Evolutionary conservation across 345 rosid genomes (phyloP), one percentile per base, ranked within the genome.

Genomic region (Bretschneidera sinensis): DNA sequence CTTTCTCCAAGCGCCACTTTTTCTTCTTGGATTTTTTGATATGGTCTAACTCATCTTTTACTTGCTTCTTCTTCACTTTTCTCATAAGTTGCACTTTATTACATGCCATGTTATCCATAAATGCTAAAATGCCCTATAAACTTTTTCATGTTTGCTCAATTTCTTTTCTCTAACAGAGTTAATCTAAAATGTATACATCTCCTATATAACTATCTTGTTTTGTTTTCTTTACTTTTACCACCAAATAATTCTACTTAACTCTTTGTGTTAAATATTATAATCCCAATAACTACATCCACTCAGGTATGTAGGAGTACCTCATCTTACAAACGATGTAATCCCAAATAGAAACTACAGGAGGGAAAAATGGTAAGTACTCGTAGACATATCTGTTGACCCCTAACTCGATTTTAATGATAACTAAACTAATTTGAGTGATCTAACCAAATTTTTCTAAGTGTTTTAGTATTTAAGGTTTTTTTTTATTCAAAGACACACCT

Each of bases 301-400:
- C 97, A 19, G 99, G 97, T 79, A 90, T 82, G 87, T 67, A 85
- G 70, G 99, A 90, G 59, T 94, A 94, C 84, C 96, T 90, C 97
- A 90, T 94, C 57, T 83, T 88, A 62, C 99, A 90, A 50, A 94
- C 94, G 72, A 81, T 69, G 69, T 97, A 94, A 74, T 88, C 97
- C 99, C 99, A 94, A 74, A 88, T 79, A 67, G 99, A 94, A 65
- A 94, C 91, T 64, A 86, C 86, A 0, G 99, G 99, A 67, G 90
- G 22, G 89, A 72, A 63, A 75, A 80, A 79, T 73, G 74, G 74
- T 94, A 90, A 52, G 76, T 72, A 65, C 78, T 76, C 59, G 67
- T 75, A 73, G 78, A 70, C 55, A 74, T 83, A 56, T 71, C 83
- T n/a, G n/a, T n/a, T n/a, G n/a, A n/a, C n/a, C n/a, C n/a, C n/a